These are phyloP conservation scores for Beauveria asiatica DNA, from an alignment of 2,329 filamentous ascomycete genomes.

Conservation along the genomic window DNA sequence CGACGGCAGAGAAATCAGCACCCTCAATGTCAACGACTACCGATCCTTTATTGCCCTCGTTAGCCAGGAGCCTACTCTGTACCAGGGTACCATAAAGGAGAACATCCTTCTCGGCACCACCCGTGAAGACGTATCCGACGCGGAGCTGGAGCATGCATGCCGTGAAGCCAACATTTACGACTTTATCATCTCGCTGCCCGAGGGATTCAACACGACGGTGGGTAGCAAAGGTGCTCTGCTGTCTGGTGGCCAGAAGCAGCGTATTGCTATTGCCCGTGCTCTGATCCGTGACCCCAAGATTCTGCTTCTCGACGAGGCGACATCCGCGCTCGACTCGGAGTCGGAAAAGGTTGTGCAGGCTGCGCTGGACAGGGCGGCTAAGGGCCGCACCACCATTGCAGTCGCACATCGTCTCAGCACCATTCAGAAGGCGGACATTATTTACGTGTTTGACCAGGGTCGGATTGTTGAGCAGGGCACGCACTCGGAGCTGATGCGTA, in stretches of 20 bases:
- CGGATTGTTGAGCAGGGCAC: constrained; percentile 77
- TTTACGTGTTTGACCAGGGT: constrained; percentile 94
- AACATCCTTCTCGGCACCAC: constrained; percentile 78
- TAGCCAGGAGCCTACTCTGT: constrained; percentile 88
- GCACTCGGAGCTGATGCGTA: constrained; percentile 63
- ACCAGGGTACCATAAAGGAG: constrained; percentile 83
- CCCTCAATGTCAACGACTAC: constrained; percentile 78
- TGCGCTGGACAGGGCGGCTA: constrained; percentile 71
- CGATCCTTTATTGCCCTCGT: constrained; percentile 78
- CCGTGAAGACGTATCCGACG: constrained; percentile 59
- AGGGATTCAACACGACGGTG: constrained; percentile 78
- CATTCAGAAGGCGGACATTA: constrained; percentile 88
- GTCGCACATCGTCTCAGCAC: constrained; percentile 88
- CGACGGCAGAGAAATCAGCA: constrained; percentile 74
- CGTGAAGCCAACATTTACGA: constrained; percentile 89
- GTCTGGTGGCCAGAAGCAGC: constrained; percentile 89
- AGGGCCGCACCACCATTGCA: constrained; percentile 83
- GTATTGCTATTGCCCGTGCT: constrained; percentile 86
- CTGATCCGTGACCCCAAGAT: constrained; percentile 86
- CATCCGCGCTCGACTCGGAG: constrained; percentile 67
- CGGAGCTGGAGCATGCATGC: constrained; percentile 68
- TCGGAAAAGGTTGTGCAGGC: constrained; percentile 74
- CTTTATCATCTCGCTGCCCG: constrained; percentile 77
- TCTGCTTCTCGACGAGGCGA: constrained; percentile 74
- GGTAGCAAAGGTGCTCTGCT: constrained; percentile 80